A percentile compares a stretch with the other conserved stretches of the same genome.
phyloP scores from a whole-genome alignment of 164 flowering plant genomes.

The Macadamia tetraphylla region DNA sequence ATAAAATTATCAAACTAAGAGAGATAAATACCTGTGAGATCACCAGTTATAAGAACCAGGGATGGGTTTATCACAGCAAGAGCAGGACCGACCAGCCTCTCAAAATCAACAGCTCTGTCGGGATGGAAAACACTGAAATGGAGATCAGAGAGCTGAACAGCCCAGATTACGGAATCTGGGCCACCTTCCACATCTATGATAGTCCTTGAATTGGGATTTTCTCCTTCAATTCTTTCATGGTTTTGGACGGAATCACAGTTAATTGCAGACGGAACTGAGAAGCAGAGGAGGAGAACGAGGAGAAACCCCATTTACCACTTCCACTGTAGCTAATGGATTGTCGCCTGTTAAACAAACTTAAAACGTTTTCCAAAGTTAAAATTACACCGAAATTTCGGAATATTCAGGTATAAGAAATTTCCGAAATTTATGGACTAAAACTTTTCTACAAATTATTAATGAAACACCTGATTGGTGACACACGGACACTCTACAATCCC shows the following conservation, averaged over 20 bases:
- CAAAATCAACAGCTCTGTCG: constrained; percentile 74
- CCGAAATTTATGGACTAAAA: too few species aligned
- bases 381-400: too few species aligned
- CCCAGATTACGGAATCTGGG: constrained; percentile 69
- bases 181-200: constrained; percentile 45
- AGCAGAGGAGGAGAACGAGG: constrained; percentile 3
- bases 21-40: constrained; percentile 66
- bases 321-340: neutral
- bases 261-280: constrained; percentile 1
- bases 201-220: constrained; percentile 19
- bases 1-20: neutral
- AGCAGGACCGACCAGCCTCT: constrained; percentile 48
- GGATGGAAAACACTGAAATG: constrained; percentile 94
- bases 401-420: too few species aligned
- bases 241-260: neutral
- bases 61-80: constrained; percentile 76
- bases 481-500: too few species aligned
- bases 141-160: constrained; percentile 94
- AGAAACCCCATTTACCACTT: constrained; percentile 10
- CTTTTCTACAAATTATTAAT: too few species aligned
- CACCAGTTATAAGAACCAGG: constrained; percentile 89
- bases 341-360: too few species aligned
- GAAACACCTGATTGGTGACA: too few species aligned
- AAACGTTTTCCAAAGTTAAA: too few species aligned
- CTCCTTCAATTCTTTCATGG: constrained; percentile 6